Percentiles rank a stretch among this genome's conserved stretches.
Evolutionary conservation across 495 filamentous ascomycete species (phyloP).

Genomic region (Aspergillus sparsus): DNA sequence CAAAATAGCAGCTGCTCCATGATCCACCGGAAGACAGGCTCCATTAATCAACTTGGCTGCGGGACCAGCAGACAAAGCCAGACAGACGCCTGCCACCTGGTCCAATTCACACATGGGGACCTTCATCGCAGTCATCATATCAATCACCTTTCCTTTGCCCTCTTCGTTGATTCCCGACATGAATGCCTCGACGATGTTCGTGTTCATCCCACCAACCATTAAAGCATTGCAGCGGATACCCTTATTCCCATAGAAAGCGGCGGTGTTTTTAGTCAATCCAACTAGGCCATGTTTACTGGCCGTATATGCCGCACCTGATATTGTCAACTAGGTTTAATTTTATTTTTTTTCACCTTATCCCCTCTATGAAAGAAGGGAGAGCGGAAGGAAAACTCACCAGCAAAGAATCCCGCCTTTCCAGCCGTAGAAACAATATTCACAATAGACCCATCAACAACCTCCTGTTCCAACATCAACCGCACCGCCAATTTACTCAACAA

Average conservation of each 20-base stretch:
- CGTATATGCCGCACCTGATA: conserved; percentile 56
- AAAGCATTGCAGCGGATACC: conserved; percentile 60
- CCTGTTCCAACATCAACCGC: conserved; percentile 40
- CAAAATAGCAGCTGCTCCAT: conserved; percentile 32
- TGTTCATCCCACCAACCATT: conserved; percentile 56
- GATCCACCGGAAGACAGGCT: conserved; percentile 36
- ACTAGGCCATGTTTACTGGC: conserved; percentile 42
- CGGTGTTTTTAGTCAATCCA: conserved; percentile 65
- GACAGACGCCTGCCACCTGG: conserved; percentile 37
- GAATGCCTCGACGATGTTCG: conserved; percentile 56
- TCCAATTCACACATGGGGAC: conserved; percentile 38
- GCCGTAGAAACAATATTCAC: conserved; percentile 44
- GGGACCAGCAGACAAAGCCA: conserved; percentile 31
- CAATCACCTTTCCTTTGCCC: conserved; percentile 38
- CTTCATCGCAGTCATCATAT: conserved; percentile 29
- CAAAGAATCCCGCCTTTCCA: conserved; percentile 35
- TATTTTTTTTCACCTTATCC: neutral
- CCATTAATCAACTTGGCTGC: conserved; percentile 36
- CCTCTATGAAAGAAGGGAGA: neutral
- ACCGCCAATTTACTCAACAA: conserved; percentile 55
- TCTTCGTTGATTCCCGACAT: conserved; percentile 46
- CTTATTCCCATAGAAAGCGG: conserved; percentile 56
- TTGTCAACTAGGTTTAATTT: conserved; percentile 7
- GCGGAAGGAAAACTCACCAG: conserved; percentile 27
- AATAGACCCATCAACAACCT: conserved; percentile 33